Evolutionary conservation across 768 basidiomycete species (phyloP), one percentile per base, ranked within the genome.

Genomic region (Asterophora parasitica): DNA sequence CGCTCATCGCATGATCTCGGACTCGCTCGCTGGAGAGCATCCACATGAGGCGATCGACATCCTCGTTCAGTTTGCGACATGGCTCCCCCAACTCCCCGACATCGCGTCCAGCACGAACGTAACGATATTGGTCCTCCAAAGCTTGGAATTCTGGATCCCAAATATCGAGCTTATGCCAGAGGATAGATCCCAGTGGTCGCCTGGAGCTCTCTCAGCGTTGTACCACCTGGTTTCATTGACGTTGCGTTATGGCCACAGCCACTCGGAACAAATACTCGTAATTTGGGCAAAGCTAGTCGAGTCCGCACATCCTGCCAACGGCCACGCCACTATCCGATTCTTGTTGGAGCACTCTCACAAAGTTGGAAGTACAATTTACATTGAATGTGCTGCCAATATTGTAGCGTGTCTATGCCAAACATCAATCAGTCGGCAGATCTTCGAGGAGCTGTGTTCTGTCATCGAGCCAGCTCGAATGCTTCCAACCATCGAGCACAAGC

Each of bases 391-490:
- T 1, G 80, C 86, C 36, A 85, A 84, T 53, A 81, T 94, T 44
- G 78, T 95, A 16, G 85, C 91, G 0, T 92, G 83, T 55, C 74
- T 97, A 6, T 89, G 88, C 44, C 84, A 88, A 48, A 88, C 87
- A 19, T 72, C 74, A 12, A 77, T 83, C 12, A 90, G 88, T 3
- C 73, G 77, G 5, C 73, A 83, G 45, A 77, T 92, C 28, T 88
- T 92, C 56, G 81, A 85, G 56, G 90, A 92, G 41, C 67, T 96
- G n/a, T 90, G 87, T 64, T 80, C 79, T 32, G 74, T 94, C 51
- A 83, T 94, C 39, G 87, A 90, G 53, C 91, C 93, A 15, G 76
- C 80, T 27, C 81, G 86, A 35, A 94, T 94, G 85, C 73, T 92
- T 9, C 87, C 81, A 10, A 81, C 72, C 10, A 80, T 83, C 51